Conservation (phyloP, 805 yeast genomes). For the Candida xiaguanensis region DNA sequence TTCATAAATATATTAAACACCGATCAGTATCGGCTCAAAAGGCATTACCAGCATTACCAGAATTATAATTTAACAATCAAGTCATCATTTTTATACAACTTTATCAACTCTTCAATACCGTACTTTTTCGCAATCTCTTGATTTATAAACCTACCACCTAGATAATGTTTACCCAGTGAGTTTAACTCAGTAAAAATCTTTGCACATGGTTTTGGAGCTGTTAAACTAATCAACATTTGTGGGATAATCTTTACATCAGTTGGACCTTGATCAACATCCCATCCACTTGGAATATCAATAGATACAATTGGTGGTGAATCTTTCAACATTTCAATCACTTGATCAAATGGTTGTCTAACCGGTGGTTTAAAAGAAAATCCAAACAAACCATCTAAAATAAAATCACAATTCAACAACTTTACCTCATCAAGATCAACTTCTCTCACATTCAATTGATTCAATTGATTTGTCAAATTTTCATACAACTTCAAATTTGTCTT, state of each 20-base stretch:
- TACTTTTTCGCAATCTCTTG: slow-evolving; percentile 64
- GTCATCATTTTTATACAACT: slow-evolving; percentile 29
- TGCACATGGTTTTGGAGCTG: slow-evolving; percentile 94
- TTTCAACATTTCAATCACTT: slow-evolving; percentile 29
- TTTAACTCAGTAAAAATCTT: slow-evolving; percentile 29
- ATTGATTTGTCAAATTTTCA: slow-evolving; percentile 59
- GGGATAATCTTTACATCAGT: slow-evolving; percentile 50
- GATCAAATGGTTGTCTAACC: slow-evolving; percentile 71
- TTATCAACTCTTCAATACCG: slow-evolving; percentile 52
- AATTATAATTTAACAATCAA: slow-evolving; percentile 31
- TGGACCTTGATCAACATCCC: slow-evolving; percentile 95
- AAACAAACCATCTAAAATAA: slow-evolving; percentile 74
- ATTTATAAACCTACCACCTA: slow-evolving; percentile 88
- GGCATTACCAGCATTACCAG: slow-evolving; percentile 5
- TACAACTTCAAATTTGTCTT: slow-evolving; percentile 52
- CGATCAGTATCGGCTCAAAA: neutral
- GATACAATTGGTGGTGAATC: slow-evolving; percentile 59
- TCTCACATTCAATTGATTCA: slow-evolving; percentile 59
- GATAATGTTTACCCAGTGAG: slow-evolving; percentile 51
- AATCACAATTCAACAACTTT: slow-evolving; percentile 20
- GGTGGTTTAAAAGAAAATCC: slow-evolving; percentile 95
- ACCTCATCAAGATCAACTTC: slow-evolving; percentile 43
- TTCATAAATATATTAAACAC: neutral
- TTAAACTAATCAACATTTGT: slow-evolving; percentile 68
- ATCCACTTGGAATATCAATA: slow-evolving; percentile 92